Base-by-base conservation (phyloP, 2,329 filamentous ascomycete species). In the Sclerotinia sclerotiorum region DNA sequence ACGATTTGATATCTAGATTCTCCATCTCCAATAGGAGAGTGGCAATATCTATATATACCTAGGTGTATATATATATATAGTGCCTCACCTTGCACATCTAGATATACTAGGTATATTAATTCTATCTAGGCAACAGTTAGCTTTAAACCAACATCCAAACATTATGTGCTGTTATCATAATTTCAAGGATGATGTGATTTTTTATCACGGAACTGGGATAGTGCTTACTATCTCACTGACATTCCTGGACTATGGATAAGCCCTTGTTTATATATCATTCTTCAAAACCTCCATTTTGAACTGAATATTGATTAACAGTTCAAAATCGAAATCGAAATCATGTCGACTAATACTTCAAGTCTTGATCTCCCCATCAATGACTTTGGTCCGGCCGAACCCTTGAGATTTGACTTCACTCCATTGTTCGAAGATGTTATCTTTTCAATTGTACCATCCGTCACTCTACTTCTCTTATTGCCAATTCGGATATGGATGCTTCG, bases 381-480 rank as follows among this genome's bases (percentile, higher is more conserved):
- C 42, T 75, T 74, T 63, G 72, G 72, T 42, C 73, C 73, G 3
- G 56, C 67, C 24, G 57, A 69, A 42, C 64, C 70, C 21, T 60
- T 63, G 1, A 55, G 67, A n/a, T 76, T 76, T 70, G 75, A 76
- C 42, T 76, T 76, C 60, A 75, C 72, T 19, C 69, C 70, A 13
- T 52, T 72, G 13, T 74, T 75, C 49, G 71, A 77, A 67, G 69
- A 73, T 63, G 64, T 68, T 2, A 60, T 76, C 35, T 63, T 76
- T 3, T 73, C 68, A 48, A 72, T 74, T 42, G 39, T 73, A 1
- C 71, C 73, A 24, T 73, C 72, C 17, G 48, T 65, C 5, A 44
- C 73, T 5, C 48, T 75, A 13, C 69, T 75, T 15, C 8, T 73
- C 13, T 19, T 72, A 15, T 29, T 72, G 21, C 74, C 72, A 1